A percentile compares a stretch with the other conserved stretches of the same genome.
These are phyloP conservation scores for Ophiostoma sp. DNA, from an alignment of 2,329 filamentous ascomycete genomes.

Conservation along the genomic window DNA sequence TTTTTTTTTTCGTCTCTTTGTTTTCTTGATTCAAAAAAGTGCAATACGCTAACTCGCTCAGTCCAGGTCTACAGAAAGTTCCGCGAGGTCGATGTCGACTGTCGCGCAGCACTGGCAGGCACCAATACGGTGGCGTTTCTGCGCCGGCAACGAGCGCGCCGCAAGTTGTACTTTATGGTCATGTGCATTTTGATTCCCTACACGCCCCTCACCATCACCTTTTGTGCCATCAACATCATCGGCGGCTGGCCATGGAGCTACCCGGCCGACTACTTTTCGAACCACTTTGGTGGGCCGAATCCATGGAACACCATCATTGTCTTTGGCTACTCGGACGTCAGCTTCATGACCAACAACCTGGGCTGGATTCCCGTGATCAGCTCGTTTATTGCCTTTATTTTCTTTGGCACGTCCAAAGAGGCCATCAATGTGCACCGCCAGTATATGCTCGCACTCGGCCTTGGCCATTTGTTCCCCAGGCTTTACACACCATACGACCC, in stretches of 20 bases:
- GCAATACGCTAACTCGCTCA: conserved; percentile 28
- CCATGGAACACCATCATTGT: conserved; percentile 47
- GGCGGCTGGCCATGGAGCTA: conserved; percentile 30
- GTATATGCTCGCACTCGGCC: conserved; percentile 37
- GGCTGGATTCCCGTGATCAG: conserved; percentile 47
- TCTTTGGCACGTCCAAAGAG: conserved; percentile 53
- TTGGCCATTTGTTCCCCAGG: conserved; percentile 41
- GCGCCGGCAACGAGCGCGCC: conserved; percentile 44
- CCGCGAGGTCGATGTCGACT: conserved; percentile 41
- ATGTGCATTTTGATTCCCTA: conserved; percentile 48
- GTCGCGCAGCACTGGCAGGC: conserved; percentile 35
- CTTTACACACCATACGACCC: conserved; percentile 35
- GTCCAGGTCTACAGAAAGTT: conserved; percentile 47
- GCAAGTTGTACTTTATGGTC: conserved; percentile 52
- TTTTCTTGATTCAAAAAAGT: not conserved
- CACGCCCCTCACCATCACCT: conserved; percentile 42
- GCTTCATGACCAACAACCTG: conserved; percentile 40
- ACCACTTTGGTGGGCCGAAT: conserved; percentile 38
- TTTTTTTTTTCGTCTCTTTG: not conserved
- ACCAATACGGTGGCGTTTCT: conserved; percentile 37
- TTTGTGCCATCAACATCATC: conserved; percentile 40
- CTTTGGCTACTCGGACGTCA: conserved; percentile 38
- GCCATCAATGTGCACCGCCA: conserved; percentile 46
- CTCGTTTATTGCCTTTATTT: conserved; percentile 44
- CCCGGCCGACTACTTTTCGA: conserved; percentile 39